These are phyloP conservation scores for Plantago lanceolata DNA, from an alignment of 305 asterid species.

Conservation along the genomic window DNA sequence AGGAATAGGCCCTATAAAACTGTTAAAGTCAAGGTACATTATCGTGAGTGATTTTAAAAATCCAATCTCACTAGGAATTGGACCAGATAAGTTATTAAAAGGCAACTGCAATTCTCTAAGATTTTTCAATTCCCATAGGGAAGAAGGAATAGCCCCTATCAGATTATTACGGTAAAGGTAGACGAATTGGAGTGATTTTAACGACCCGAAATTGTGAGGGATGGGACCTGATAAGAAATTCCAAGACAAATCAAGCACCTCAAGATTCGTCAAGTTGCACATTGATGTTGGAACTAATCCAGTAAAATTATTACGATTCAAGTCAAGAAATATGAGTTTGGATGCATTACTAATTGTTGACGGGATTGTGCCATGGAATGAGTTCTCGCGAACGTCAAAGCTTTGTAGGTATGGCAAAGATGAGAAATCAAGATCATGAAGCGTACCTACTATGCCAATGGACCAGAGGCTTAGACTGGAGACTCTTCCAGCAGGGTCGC, in stretches of 20 bases:
- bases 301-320: constrained; percentile 12
- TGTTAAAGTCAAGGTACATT: constrained; percentile 8
- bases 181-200: constrained; percentile 13
- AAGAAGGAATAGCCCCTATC: constrained; percentile 21
- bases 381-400: constrained; percentile 17
- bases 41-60: background rate
- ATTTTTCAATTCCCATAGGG: constrained; percentile 6
- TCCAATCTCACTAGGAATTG: constrained; percentile 17
- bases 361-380: constrained; percentile 28
- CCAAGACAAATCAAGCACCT: constrained; percentile 9
- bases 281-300: constrained; percentile 21
- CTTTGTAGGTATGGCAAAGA: constrained; percentile 1
- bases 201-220: constrained; percentile 14
- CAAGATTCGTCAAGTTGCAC: constrained; percentile 15
- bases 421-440: constrained; percentile 27
- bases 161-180: background rate
- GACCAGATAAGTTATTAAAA: constrained; percentile 7
- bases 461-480: constrained; percentile 18
- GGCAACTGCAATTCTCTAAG: constrained; percentile 4
- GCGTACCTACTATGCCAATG: constrained; percentile 26
- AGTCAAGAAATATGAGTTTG: constrained; percentile 6
- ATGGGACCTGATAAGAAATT: constrained; percentile 22
- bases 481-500: constrained; percentile 25
- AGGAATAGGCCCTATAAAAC: constrained; percentile 21
- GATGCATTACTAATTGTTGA: constrained; percentile 20